Evolutionary conservation across 2,329 filamentous ascomycete species (phyloP).

Genomic region (Metarhizium humberi): DNA sequence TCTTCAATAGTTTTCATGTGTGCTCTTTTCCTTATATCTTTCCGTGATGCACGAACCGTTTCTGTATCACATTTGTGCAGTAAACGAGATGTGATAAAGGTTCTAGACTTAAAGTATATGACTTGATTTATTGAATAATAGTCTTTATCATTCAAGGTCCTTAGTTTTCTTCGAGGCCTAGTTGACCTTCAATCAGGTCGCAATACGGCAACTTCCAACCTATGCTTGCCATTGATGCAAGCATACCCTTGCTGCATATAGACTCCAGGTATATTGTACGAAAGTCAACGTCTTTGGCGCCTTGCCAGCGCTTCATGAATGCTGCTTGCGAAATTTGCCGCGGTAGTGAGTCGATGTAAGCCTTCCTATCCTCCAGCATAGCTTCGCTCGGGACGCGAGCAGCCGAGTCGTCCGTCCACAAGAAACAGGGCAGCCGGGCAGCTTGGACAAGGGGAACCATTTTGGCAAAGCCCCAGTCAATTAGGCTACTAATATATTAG

Average conservation of each 20-base stretch:
- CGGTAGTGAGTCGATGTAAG: not conserved
- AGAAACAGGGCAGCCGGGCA: not conserved
- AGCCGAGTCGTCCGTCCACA: not conserved
- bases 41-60: too few species aligned
- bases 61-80: too few species aligned
- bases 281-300: not conserved
- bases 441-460: not conserved
- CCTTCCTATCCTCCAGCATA: not conserved
- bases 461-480: not conserved
- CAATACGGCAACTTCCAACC: not conserved
- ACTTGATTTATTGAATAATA: too few species aligned
- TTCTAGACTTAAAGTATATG: too few species aligned
- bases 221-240: slow-evolving; percentile 7
- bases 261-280: slow-evolving; percentile 2
- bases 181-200: too few species aligned
- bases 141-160: too few species aligned
- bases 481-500: not conserved
- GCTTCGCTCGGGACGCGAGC: not conserved
- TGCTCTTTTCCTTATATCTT: too few species aligned
- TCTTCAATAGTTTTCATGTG: too few species aligned
- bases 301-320: not conserved
- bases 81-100: too few species aligned
- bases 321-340: not conserved
- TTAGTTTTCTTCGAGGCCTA: too few species aligned
- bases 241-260: slow-evolving; percentile 21